Evolutionary conservation across 2,329 filamentous ascomycete genomes (phyloP), one percentile per base, ranked within the genome.

Genomic region (Piedraia hortae): DNA sequence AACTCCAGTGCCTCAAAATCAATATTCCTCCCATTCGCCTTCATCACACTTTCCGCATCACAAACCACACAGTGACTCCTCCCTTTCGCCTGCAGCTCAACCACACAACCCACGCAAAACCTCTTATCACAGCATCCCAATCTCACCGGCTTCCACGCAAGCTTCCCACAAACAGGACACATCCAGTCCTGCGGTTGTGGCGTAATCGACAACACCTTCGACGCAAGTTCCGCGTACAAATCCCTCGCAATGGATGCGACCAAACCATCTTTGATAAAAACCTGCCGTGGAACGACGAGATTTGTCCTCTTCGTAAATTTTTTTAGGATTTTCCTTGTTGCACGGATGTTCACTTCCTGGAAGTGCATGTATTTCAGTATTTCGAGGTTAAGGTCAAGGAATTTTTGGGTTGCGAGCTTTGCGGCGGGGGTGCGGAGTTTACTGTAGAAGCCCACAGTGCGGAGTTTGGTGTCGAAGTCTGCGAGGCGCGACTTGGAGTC

Each of bases 231-330:
- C 11, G 68, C 62, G 38, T 73, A 78, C 20, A 85, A 58, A 25
- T 72, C 64, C 37, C 67, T 71, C 18, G 75, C 70, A 29, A 85
- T 61, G 23, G 58, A 59, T 26, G 63, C 59, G 1, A 67, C 56
- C 27, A 74, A 53, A 16, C 70, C 57, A 7, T 27, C 31, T 3
- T 28, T 28, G 18, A 38, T 24, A 22, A 41, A 41, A 4, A 27
- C 16, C 12, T 38, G 28, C 16, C 16, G 16, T 10, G 7, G 7
- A 6, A 33, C 64, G 12, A 68, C 64, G 10, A 88, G 51, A 1
- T 69, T 63, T 2, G 77, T 89, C 26, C 65, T 62, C 45, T 89
- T 89, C 45, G 85, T 73, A 39, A 89, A 89, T 64, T 78, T 89
- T 43, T 89, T 89, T 23, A 89, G 47, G 22, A 89, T 89, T 43